phyloP scores from a whole-genome alignment of 140 eudicot genomes.

The Bidens hawaiensis region DNA sequence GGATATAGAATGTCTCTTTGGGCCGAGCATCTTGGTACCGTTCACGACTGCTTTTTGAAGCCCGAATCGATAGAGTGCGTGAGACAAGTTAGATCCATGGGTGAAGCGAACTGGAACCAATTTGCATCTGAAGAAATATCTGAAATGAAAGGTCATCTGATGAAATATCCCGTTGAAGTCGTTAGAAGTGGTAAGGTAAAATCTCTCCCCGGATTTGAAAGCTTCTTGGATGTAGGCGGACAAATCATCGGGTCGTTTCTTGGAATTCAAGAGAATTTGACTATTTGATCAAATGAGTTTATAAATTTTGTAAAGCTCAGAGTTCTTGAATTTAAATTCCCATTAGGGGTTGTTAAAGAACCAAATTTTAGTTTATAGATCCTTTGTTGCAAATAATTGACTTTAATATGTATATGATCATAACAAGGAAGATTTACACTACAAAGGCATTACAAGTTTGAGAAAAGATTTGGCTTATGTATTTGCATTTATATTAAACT shows the following conservation, averaged over 20 bases:
- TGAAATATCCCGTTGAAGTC: conserved; percentile 82
- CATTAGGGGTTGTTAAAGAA: too few relatives aligned
- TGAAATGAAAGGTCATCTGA: conserved; percentile 76
- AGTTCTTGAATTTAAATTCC: too few relatives aligned
- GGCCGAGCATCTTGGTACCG: conserved; percentile 84
- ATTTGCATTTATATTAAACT: too few relatives aligned
- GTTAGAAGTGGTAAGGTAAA: conserved; percentile 69
- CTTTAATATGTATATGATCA: background rate
- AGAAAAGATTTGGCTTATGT: background rate
- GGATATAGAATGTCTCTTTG: conserved; percentile 96
- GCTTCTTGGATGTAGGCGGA: conserved; percentile 86
- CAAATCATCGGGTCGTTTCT: conserved; percentile 73
- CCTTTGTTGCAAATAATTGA: conserved; percentile 20
- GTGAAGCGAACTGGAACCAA: conserved; percentile 73
- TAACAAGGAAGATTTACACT: background rate
- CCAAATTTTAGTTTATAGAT: conserved; percentile 10
- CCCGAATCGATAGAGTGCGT: conserved; percentile 87
- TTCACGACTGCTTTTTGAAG: conserved; percentile 49
- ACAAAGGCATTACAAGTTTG: background rate
- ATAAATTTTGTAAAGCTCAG: conserved; percentile 17
- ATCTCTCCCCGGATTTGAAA: conserved; percentile 72
- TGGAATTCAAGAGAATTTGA: conserved; percentile 83
- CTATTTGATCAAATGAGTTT: conserved; percentile 29
- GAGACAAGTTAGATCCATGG: conserved; percentile 58
- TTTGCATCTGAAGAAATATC: conserved; percentile 53